Conservation (phyloP, 2,329 filamentous ascomycete species). For the Dactylellina haptotyla region DNA sequence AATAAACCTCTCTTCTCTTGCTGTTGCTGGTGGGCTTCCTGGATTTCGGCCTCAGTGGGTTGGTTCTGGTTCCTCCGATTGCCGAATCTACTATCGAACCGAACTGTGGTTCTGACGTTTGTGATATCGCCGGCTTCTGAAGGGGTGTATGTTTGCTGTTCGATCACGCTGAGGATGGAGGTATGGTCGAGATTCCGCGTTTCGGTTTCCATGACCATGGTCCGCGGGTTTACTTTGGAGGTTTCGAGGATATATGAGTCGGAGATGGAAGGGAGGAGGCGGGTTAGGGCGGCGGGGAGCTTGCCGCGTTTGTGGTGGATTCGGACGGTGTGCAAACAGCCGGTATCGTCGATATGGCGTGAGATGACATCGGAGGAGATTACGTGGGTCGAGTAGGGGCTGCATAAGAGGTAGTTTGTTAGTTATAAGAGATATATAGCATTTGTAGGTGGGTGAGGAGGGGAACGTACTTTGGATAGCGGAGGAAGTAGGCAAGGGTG, state of each 20-base stretch:
- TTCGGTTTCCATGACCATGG: slow-evolving; percentile 85
- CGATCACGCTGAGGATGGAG: slow-evolving; percentile 79
- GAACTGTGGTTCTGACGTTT: slow-evolving; percentile 57
- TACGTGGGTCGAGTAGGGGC: slow-evolving; percentile 84
- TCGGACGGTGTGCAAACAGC: slow-evolving; percentile 79
- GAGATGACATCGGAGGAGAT: slow-evolving; percentile 84
- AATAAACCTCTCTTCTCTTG: slow-evolving; percentile 66
- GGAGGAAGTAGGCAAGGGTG: slow-evolving; percentile 87
- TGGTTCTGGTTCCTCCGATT: slow-evolving; percentile 59
- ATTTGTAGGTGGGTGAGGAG: background rate
- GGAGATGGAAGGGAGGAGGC: slow-evolving; percentile 77
- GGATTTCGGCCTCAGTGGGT: slow-evolving; percentile 61
- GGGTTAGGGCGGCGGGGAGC: slow-evolving; percentile 77
- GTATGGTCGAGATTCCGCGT: slow-evolving; percentile 84
- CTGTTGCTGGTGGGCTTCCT: slow-evolving; percentile 51
- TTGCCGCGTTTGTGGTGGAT: slow-evolving; percentile 85
- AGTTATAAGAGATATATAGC: background rate
- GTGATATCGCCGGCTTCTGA: slow-evolving; percentile 61
- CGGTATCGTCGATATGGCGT: slow-evolving; percentile 77
- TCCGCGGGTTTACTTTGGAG: slow-evolving; percentile 78
- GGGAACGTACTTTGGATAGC: slow-evolving; percentile 70
- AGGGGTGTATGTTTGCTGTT: slow-evolving; percentile 75
- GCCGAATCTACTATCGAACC: slow-evolving; percentile 58
- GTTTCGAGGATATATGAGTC: slow-evolving; percentile 84
- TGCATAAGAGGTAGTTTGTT: slow-evolving; percentile 65